Evolutionary conservation across 176 grass and related monocot genomes (phyloP).

Genomic region (Eragrostis curvula): DNA sequence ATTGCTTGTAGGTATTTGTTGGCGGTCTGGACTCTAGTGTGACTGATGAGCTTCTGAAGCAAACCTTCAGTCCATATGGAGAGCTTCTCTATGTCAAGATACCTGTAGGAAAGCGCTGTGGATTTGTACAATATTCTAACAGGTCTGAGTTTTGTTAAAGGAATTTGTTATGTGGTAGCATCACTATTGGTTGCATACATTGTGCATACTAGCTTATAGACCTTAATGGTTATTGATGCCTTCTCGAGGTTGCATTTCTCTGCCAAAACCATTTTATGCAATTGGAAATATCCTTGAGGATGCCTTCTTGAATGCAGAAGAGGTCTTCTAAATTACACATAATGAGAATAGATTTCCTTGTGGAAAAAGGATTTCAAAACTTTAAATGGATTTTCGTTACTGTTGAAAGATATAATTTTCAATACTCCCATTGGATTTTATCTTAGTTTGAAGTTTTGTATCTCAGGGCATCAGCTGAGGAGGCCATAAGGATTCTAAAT

Average conservation of each 20-base stretch:
- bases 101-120: slow-evolving; percentile 60
- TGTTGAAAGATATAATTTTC: neutral
- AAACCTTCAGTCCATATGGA: slow-evolving; percentile 62
- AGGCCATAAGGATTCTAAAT: slow-evolving; percentile 51
- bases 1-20: slow-evolving; percentile 62
- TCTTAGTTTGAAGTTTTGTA: neutral
- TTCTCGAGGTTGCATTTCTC: neutral
- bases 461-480: slow-evolving; percentile 50
- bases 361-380: neutral
- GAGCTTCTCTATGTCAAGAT: slow-evolving; percentile 63
- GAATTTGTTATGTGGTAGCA: slow-evolving; percentile 3
- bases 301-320: neutral
- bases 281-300: too few species aligned
- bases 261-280: neutral
- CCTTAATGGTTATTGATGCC: neutral
- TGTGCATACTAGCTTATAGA: neutral
- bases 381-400: neutral
- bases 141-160: slow-evolving; percentile 34
- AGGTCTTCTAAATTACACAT: neutral
- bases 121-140: slow-evolving; percentile 66
- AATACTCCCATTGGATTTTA: neutral
- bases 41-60: slow-evolving; percentile 52
- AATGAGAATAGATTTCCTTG: neutral
- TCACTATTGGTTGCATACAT: neutral
- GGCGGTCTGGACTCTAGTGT: slow-evolving; percentile 64